A percentile compares a stretch with the other conserved stretches of the same genome.
phyloP scores from a whole-genome alignment of 768 basidiomycete genomes.

The Russula sp. region DNA sequence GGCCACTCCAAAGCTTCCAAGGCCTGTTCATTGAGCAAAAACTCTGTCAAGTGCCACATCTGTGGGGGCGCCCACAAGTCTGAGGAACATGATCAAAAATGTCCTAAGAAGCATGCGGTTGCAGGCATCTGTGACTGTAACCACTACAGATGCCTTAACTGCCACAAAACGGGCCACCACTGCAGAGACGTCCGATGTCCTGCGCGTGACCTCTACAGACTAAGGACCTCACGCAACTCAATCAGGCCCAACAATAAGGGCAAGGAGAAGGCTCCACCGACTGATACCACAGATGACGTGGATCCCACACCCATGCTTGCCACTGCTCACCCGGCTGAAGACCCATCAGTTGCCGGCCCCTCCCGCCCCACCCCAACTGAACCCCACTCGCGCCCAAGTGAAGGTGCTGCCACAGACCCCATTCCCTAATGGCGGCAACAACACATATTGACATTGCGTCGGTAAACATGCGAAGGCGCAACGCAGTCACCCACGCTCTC shows the following conservation, averaged over 20 bases:
- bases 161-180: rapidly evolving
- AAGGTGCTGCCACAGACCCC: not conserved
- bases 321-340: not conserved
- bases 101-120: not conserved
- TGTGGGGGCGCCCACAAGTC: not conserved
- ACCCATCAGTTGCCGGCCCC: too few species aligned
- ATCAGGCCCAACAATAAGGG: not conserved
- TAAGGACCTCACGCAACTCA: not conserved
- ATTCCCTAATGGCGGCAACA: not conserved
- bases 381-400: not conserved
- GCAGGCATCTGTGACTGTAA: not conserved
- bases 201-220: not conserved
- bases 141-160: not conserved
- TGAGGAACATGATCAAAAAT: not conserved
- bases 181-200: not conserved
- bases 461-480: not conserved
- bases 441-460: not conserved
- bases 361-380: too few species aligned
- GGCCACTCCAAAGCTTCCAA: not conserved
- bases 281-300: not conserved
- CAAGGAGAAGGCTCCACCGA: not conserved
- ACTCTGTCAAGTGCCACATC: not conserved
- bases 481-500: not conserved
- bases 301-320: too few species aligned
- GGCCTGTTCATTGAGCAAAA: not conserved